Conservation (phyloP, 2,329 filamentous ascomycete species). For the Ophiostoma novo-ulmi region DNA sequence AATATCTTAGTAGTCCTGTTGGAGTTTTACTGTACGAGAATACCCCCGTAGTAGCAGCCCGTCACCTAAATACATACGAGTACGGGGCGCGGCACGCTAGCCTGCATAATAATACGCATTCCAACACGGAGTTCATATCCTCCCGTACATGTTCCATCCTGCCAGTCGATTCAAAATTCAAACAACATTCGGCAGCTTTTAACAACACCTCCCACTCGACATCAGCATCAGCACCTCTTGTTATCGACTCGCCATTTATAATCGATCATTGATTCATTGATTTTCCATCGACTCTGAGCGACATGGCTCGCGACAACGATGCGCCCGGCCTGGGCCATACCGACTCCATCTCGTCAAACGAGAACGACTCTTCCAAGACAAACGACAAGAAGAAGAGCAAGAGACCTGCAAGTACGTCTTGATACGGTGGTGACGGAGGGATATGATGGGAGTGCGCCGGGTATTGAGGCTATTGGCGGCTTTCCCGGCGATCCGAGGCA, state of each 20-base stretch:
- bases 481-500: conserved; percentile 19
- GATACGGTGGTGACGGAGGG: conserved; percentile 22
- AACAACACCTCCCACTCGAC: neutral
- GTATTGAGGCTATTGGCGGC: neutral
- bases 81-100: conserved; percentile 9
- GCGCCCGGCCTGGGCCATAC: conserved; percentile 39
- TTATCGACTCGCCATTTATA: neutral
- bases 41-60: no score
- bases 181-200: neutral
- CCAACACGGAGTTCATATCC: conserved; percentile 1
- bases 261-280: neutral
- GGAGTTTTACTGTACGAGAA: neutral
- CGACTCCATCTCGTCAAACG: conserved; percentile 53
- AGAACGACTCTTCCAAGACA: conserved; percentile 43
- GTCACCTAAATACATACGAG: conserved; percentile 6
- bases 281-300: conserved; percentile 29
- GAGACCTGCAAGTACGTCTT: conserved; percentile 72
- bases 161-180: neutral
- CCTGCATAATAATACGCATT: conserved; percentile 4
- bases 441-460: neutral
- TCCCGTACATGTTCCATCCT: neutral
- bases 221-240: neutral
- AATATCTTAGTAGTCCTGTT: neutral
- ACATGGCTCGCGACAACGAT: conserved; percentile 36
- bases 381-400: conserved; percentile 83